A percentile compares a stretch with the other conserved stretches of the same genome.
These are phyloP conservation scores for Cystofilobasidium ferigula DNA, from an alignment of 768 basidiomycete genomes.

Conservation along the genomic window DNA sequence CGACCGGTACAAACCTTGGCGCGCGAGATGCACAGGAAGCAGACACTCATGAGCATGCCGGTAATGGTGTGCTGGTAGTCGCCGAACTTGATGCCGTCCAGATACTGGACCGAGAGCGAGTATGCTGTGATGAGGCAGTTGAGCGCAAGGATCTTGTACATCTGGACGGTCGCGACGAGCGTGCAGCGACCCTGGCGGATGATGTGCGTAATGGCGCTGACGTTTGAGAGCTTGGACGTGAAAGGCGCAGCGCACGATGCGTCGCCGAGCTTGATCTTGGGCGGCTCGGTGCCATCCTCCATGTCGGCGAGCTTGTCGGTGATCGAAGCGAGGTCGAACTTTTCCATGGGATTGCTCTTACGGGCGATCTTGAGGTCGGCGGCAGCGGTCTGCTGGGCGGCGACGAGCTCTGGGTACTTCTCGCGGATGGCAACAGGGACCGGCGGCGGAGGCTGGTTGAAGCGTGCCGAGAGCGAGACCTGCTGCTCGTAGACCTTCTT, in stretches of 20 bases:
- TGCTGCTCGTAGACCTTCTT: constrained; percentile 98
- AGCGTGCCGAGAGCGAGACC: constrained; percentile 73
- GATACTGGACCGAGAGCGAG: constrained; percentile 89
- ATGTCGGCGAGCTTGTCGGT: constrained; percentile 79
- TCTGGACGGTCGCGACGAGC: constrained; percentile 94
- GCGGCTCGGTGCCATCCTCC: constrained; percentile 84
- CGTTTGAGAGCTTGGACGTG: constrained; percentile 95
- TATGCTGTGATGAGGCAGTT: constrained; percentile 99
- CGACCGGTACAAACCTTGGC: constrained; percentile 59
- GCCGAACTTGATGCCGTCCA: constrained; percentile 98
- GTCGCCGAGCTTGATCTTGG: constrained; percentile 98
- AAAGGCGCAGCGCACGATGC: constrained; percentile 98
- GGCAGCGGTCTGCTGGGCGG: constrained; percentile 71
- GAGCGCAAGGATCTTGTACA: constrained; percentile 98
- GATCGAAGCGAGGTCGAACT: constrained; percentile 68
- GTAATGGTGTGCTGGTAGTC: constrained; percentile 94
- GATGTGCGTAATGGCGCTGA: constrained; percentile 89
- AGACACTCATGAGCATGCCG: constrained; percentile 94
- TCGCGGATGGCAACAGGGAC: constrained; percentile 80
- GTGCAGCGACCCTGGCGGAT: constrained; percentile 98
- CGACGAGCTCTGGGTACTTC: constrained; percentile 77
- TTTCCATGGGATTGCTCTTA: constrained; percentile 79
- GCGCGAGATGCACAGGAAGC: constrained; percentile 94
- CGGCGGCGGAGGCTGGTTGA: constrained; percentile 86
- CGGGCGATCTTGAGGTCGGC: constrained; percentile 55